phyloP scores from a whole-genome alignment of 1,284 basidiomycete genomes.

The Agaricales sp. region DNA sequence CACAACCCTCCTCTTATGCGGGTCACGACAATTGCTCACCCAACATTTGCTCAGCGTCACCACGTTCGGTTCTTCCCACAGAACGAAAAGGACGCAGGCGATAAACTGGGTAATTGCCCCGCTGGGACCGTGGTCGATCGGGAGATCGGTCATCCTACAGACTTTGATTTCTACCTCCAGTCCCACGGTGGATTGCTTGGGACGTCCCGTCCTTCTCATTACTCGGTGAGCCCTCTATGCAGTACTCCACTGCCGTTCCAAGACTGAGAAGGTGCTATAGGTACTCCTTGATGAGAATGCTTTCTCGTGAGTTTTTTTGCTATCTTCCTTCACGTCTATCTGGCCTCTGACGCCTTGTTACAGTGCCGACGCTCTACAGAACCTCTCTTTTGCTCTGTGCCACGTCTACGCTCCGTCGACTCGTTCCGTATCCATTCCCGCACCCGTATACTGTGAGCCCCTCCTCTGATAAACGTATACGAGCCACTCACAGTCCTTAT shows the following conservation, averaged over 20 bases:
- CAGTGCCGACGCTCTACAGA: slow-evolving; percentile 58
- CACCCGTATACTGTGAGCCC: slow-evolving; percentile 70
- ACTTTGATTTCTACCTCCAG: slow-evolving; percentile 76
- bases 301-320: slow-evolving; percentile 17
- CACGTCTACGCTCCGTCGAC: slow-evolving; percentile 78
- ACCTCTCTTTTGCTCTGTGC: slow-evolving; percentile 65
- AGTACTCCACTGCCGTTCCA: slow-evolving; percentile 22
- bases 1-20: not conserved
- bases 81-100: slow-evolving; percentile 32
- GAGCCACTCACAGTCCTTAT: slow-evolving; percentile 6
- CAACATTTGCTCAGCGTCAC: slow-evolving; percentile 30
- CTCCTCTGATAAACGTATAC: not conserved
- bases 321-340: slow-evolving; percentile 5
- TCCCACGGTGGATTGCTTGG: slow-evolving; percentile 64
- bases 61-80: slow-evolving; percentile 71
- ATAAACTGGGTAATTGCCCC: slow-evolving; percentile 61
- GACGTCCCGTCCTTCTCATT: slow-evolving; percentile 60
- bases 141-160: slow-evolving; percentile 61
- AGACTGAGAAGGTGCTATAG: slow-evolving; percentile 24
- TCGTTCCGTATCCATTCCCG: slow-evolving; percentile 75
- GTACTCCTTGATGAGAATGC: slow-evolving; percentile 47
- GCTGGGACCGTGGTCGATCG: slow-evolving; percentile 69
- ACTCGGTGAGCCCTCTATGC: slow-evolving; percentile 26
- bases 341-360: slow-evolving; percentile 1
- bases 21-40: not conserved